Evolutionary conservation across 768 basidiomycete species (phyloP).

Genomic region (Leccinum uliginosum): DNA sequence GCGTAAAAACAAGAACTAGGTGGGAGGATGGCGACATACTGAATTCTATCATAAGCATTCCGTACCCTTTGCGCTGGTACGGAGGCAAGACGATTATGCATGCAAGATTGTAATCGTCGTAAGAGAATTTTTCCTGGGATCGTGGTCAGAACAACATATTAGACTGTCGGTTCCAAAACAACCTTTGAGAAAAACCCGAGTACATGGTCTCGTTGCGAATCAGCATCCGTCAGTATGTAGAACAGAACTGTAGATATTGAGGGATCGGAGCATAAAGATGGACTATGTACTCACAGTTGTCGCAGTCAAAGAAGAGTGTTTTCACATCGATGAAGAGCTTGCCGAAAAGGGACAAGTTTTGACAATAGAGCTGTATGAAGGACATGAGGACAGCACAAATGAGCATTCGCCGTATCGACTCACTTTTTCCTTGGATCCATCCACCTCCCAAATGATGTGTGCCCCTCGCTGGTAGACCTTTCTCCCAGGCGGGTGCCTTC

Average conservation of each 20-base stretch:
- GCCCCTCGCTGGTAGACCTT: conserved; percentile 90
- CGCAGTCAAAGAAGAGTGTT: conserved; percentile 87
- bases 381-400: background rate
- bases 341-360: conserved; percentile 92
- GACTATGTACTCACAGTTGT: conserved; percentile 59
- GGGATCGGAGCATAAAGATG: background rate
- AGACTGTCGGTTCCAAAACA: background rate
- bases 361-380: conserved; percentile 78
- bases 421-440: conserved; percentile 83
- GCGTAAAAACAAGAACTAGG: background rate
- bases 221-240: conserved; percentile 87
- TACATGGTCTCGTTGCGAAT: conserved; percentile 73
- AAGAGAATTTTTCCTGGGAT: conserved; percentile 83
- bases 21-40: conserved; percentile 51
- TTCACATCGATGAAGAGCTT: conserved; percentile 99
- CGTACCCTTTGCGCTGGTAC: conserved; percentile 84
- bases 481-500: conserved; percentile 74
- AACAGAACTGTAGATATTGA: conserved; percentile 56
- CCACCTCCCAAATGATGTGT: conserved; percentile 93
- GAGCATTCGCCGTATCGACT: conserved; percentile 11
- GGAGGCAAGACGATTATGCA: conserved; percentile 96
- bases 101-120: conserved; percentile 96
- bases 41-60: conserved; percentile 97
- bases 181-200: conserved; percentile 72
- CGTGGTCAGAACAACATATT: background rate